Conservation (phyloP, 179 eudicot species). For the Beta macrorhiza region DNA sequence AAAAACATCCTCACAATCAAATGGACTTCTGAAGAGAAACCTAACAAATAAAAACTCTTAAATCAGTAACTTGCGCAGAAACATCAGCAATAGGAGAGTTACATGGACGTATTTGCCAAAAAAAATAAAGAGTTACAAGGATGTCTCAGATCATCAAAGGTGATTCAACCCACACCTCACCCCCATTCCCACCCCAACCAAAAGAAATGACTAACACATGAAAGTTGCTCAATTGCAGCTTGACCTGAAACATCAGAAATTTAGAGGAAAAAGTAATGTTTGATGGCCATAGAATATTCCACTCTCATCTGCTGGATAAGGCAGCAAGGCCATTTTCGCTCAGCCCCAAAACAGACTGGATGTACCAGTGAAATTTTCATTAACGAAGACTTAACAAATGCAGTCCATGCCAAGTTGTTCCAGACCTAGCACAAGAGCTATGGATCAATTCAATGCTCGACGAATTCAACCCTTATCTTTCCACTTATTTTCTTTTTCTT, state of each 20-base stretch:
- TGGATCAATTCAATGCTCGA: not conserved
- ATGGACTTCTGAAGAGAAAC: not conserved
- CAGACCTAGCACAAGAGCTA: not conserved
- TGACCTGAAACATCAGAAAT: not conserved
- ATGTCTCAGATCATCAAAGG: not conserved
- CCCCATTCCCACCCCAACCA: too few relatives aligned
- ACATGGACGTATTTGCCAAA: not conserved
- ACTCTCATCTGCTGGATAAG: not conserved
- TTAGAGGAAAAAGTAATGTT: not conserved
- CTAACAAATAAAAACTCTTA: not conserved
- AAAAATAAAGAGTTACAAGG: too few relatives aligned
- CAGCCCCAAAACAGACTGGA: not conserved
- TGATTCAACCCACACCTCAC: not conserved
- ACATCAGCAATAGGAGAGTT: not conserved
- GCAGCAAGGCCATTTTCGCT: too few relatives aligned
- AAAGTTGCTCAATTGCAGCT: too few relatives aligned
- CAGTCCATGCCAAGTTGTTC: not conserved
- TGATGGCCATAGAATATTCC: not conserved
- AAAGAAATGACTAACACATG: too few relatives aligned
- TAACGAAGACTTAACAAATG: not conserved
- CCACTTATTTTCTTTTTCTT: not conserved
- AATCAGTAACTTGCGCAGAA: not conserved
- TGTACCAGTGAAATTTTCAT: not conserved
- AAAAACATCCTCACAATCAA: not conserved
- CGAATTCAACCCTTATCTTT: not conserved